Evolutionary conservation across 73 alveolate species (phyloP), one percentile per base, ranked within the genome.

Genomic region (Stentor coeruleus): DNA sequence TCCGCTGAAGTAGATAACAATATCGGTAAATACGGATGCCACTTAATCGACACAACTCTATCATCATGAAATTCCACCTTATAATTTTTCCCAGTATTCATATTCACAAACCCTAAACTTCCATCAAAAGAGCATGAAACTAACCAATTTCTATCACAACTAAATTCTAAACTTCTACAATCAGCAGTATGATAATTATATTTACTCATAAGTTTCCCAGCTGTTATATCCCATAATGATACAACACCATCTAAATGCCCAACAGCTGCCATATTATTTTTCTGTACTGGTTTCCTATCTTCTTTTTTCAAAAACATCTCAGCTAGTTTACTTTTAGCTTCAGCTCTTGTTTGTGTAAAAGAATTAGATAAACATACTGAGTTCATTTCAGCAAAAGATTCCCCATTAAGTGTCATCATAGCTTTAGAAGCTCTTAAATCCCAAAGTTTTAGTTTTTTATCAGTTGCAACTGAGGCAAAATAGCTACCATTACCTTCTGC

Each of bases 361-460:
- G 36, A 39, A 30, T 37, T 31, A 35, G 38, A 82, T 3, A 94
- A 82, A 0, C 95, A 59, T 30, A 94, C 90, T 77, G 90, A 90
- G 87, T 94, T 94, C 86, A 92, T 93, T 38, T 90, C 94, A 35
- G 90, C 88, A 66, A 72, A 83, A 31, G 83, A 86, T 35, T 49
- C 39, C 3, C 89, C 82, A 31, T 89, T 87, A 42, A 94, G 76
- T 11, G 87, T 85, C 41, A 89, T 83, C n/a, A 81, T 77, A 49
- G 89, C 82, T 84, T 88, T 88, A 38, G 87, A 82, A 38, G 84
- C 74, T 89, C 97, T 96, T 66, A 91, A 76, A 86, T 96, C 99
- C 99, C 99, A 97, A 35, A 97, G 77, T 86, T 94, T 94, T 40
- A 97, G 77, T n/a, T 89, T 90, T 77, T 90, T 89, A 85, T 97